Base-by-base conservation (phyloP, 1,139 yeast genomes). In the Blastobotrys illinoisensis region DNA sequence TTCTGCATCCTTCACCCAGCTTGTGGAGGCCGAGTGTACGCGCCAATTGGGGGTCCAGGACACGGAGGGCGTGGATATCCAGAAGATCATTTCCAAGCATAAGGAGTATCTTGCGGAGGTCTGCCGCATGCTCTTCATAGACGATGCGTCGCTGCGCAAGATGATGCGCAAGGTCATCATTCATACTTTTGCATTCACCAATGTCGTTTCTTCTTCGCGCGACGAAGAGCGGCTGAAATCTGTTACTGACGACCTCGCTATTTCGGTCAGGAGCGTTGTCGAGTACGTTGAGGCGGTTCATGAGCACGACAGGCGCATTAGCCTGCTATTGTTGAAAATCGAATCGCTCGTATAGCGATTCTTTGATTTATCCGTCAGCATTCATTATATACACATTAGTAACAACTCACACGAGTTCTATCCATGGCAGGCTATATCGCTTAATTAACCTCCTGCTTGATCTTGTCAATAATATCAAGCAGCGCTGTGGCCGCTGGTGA, bases 401-500 rank as follows among this genome's bases (percentile, higher is more conserved):
- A 44, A 9, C 23, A n/a, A n/a, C 18, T 40, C 44, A 40, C 3
- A 40, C 3, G 20, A 9, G 44, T 40, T 16, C 43, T 13, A 32
- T 40, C 20, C n/a, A 40, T 14, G 5, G 16, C 16, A 5, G 43
- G 16, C 16, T 5, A 21, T 9, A 9, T 11, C 13, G 14, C 5
- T 46, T 32, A 48, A 14, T 50, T 54, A 5, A 61, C 56, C 5
- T 50, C 24, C 16, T 51, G 45, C 47, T 57, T 56, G 47, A 63
- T 58, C 44, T 59, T 52, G 19, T 52, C 48, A 36, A 93, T 96
- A 46, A 95, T 96, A 54, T 85, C 86, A 59, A 89, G 72, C 53
- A 95, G 86, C 1, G 97, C 96, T 1, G 80, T 79, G 2, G 97
- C 83, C 0, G 99, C 97, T 0, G 99, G 98, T 1, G 97, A 88